Percentiles rank a stretch among this genome's conserved stretches.
Conservation (phyloP, 176 grass and related monocot genomes). For the Miscanthus lutarioriparius region DNA sequence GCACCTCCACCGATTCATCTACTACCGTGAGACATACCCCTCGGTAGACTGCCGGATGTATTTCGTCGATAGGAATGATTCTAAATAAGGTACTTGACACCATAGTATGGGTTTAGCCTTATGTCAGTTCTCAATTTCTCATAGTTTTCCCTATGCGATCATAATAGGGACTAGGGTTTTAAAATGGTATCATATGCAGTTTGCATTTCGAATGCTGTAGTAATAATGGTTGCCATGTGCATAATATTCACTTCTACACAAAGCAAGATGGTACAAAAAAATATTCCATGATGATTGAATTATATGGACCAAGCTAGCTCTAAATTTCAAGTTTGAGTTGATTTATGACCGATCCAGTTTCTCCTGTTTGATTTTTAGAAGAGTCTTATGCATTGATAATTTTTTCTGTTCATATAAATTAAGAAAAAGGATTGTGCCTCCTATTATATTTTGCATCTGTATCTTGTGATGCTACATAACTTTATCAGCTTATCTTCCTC, state of each 20-base stretch:
- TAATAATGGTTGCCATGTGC: background rate
- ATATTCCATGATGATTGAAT: background rate
- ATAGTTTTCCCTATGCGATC: constrained; percentile 18
- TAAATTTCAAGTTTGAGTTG: background rate
- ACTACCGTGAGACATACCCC: no score
- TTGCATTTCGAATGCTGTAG: background rate
- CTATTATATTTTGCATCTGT: constrained; percentile 5
- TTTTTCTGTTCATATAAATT: background rate
- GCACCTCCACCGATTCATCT: no score
- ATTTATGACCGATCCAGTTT: background rate
- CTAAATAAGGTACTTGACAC: constrained; percentile 59
- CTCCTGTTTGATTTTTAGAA: constrained; percentile 13
- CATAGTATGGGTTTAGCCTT: constrained; percentile 5
- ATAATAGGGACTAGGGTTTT: background rate
- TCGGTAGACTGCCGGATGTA: no score
- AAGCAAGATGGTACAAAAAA: background rate
- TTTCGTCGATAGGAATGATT: no score
- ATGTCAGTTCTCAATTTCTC: background rate
- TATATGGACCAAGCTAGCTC: background rate
- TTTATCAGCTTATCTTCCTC: constrained; percentile 21
- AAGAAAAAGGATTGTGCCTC: background rate
- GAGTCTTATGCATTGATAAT: background rate
- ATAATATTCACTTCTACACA: background rate
- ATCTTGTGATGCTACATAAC: background rate
- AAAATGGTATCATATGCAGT: background rate